Conservation (phyloP, 768 basidiomycete species). For the Tulasnella sp. region DNA sequence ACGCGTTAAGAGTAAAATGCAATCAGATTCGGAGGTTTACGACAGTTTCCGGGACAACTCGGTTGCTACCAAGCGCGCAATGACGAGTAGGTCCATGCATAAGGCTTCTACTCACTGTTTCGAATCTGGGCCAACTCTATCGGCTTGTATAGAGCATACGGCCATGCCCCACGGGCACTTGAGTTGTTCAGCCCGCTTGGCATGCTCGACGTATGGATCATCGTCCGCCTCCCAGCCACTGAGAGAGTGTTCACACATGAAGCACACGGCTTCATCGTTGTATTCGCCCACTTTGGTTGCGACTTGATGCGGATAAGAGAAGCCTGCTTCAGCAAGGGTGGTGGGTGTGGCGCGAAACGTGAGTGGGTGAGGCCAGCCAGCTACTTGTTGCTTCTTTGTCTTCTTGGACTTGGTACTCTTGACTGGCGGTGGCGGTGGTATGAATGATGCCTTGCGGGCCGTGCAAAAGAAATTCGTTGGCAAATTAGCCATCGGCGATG, state of each 20-base stretch:
- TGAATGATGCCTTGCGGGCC: no score
- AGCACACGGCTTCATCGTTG: constrained; percentile 71
- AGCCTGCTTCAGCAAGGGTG: constrained; percentile 78
- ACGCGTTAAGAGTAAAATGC: neutral
- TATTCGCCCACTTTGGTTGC: constrained; percentile 29
- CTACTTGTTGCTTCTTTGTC: neutral
- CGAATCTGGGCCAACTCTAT: constrained; percentile 13
- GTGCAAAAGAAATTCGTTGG: no score
- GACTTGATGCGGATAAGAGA: constrained; percentile 59
- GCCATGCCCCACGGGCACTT: constrained; percentile 76
- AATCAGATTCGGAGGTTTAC: neutral
- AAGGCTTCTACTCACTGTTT: neutral
- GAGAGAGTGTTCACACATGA: constrained; percentile 69
- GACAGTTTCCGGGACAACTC: no score
- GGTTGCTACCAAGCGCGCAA: no score
- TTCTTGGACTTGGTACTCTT: neutral
- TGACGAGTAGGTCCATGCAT: no score
- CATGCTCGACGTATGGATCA: constrained; percentile 80
- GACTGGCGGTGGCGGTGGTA: no score
- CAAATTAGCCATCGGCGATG: no score
- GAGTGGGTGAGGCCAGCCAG: constrained; percentile 60
- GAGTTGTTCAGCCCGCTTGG: constrained; percentile 42
- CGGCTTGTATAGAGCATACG: constrained; percentile 52
- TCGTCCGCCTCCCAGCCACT: constrained; percentile 78
- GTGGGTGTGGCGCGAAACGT: constrained; percentile 58